Base-by-base conservation (phyloP, 2,329 filamentous ascomycete species). In the Gyromitra esculenta region DNA sequence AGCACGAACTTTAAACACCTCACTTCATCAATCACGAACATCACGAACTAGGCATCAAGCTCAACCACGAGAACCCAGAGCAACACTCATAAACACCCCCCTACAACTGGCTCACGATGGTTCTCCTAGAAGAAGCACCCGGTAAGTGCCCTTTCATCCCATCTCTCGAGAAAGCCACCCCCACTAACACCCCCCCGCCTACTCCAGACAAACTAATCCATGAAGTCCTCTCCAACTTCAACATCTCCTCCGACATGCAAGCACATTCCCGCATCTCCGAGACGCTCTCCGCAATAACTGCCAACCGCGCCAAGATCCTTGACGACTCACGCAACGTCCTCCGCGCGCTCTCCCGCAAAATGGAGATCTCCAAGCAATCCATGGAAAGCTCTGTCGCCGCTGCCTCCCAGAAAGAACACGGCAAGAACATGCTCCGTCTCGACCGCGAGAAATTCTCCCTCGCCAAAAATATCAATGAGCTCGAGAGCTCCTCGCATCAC, bases 141-240 rank as follows among this genome's bases (percentile, higher is more conserved):
- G 92, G 92, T 57, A 91, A 91, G 57, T 64, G 31, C 18, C 15
- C 35, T 35, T 50, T 31, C 25, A 31, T 31, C 15, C 41, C 7
- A 1, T 11, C 43, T 13, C 13, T 8, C 43, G 18, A 35, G 8
- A 64, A 25, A 48, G n/a, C 59, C 25, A 31, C 50, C 25, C 60
- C 41, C 8, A 70, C 73, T 45, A 72, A 59, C 62, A 45, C 60
- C 45, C 63, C 64, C 50, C 66, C 50, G 25, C 25, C 25, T 2
- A 31, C 25, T 31, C 73, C 56, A 72, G 63, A 75, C 11, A 67
- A 63, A 60, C 71, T 79, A 50, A 97, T 99, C 85, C 88, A 91
- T 82, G 92, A 96, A 85, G 97, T 94, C 54, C 91, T 96, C 82
- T 88, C 90, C 81, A 97, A 97, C 87, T 99, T 99, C 89, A 96